Conservation (phyloP, 1,284 basidiomycete genomes). For the Papiliotrema laurentii region DNA sequence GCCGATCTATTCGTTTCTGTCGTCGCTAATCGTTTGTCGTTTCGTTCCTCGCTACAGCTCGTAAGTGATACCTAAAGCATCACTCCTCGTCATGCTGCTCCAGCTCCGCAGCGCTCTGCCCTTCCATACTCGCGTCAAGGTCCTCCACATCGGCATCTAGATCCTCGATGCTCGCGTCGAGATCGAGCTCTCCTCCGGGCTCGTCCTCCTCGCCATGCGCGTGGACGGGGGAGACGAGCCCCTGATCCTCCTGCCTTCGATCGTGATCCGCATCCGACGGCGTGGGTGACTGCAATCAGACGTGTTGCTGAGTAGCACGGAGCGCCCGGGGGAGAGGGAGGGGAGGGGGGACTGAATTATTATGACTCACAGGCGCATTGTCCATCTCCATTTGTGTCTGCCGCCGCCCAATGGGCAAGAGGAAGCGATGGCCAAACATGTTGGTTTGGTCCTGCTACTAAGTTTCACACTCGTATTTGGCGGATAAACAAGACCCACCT, state of each 20-base stretch:
- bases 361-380: constrained; percentile 30
- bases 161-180: constrained; percentile 37
- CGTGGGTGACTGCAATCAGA: constrained; percentile 29
- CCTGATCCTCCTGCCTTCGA: constrained; percentile 38
- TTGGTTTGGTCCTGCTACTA: constrained; percentile 23
- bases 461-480: neutral
- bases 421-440: constrained; percentile 41
- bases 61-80: too few species aligned
- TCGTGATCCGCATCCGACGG: constrained; percentile 38
- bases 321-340: neutral
- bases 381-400: constrained; percentile 46
- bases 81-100: too few species aligned
- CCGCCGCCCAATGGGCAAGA: constrained; percentile 38
- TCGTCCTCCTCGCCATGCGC: constrained; percentile 15
- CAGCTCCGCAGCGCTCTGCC: constrained; percentile 9
- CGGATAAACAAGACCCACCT: constrained; percentile 15
- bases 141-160: constrained; percentile 21
- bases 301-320: neutral
- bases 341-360: neutral
- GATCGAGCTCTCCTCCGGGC: constrained; percentile 20
- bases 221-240: constrained; percentile 10
- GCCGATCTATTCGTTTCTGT: too few species aligned
- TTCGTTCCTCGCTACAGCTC: too few species aligned
- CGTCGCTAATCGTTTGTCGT: too few species aligned
- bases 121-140: constrained; percentile 2